Conservation (phyloP, 1,139 yeast genomes). For the Lizanozyma gosingica region DNA sequence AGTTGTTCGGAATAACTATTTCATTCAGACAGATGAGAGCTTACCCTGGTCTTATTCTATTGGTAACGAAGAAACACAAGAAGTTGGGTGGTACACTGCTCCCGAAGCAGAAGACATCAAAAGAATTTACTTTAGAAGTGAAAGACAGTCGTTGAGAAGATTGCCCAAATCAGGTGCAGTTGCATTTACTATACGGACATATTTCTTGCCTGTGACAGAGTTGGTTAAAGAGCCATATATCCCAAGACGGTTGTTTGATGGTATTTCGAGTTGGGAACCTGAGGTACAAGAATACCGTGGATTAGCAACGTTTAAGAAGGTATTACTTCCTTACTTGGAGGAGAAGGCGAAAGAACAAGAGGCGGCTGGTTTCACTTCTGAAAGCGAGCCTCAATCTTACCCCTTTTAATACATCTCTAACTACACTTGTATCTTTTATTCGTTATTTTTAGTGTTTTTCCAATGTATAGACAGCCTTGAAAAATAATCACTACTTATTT, state of each 20-base stretch:
- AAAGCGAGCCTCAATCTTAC: constrained; percentile 29
- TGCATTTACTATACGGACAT: constrained; percentile 55
- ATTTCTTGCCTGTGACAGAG: constrained; percentile 46
- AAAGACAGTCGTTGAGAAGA: constrained; percentile 61
- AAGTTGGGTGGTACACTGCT: constrained; percentile 58
- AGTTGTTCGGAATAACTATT: constrained; percentile 58
- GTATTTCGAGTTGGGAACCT: constrained; percentile 48
- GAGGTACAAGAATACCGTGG: constrained; percentile 58
- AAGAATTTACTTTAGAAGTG: constrained; percentile 50
- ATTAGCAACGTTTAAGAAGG: constrained; percentile 42
- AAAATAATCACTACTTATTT: no score
- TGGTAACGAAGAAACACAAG: constrained; percentile 43
- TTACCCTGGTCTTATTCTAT: constrained; percentile 59
- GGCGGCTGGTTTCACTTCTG: constrained; percentile 28
- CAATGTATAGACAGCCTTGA: background rate
- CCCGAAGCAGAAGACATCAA: constrained; percentile 34
- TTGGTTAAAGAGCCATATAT: constrained; percentile 50
- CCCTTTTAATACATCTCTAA: constrained; percentile 24
- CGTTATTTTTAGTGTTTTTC: background rate
- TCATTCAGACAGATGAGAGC: constrained; percentile 53
- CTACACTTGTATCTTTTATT: background rate
- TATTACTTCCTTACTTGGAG: constrained; percentile 46
- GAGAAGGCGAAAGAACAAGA: constrained; percentile 45
- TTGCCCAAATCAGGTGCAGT: constrained; percentile 55
- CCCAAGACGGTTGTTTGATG: constrained; percentile 50